Conservation (phyloP, 2,329 filamentous ascomycete species). For the Byssoonygena ceratinophila region DNA sequence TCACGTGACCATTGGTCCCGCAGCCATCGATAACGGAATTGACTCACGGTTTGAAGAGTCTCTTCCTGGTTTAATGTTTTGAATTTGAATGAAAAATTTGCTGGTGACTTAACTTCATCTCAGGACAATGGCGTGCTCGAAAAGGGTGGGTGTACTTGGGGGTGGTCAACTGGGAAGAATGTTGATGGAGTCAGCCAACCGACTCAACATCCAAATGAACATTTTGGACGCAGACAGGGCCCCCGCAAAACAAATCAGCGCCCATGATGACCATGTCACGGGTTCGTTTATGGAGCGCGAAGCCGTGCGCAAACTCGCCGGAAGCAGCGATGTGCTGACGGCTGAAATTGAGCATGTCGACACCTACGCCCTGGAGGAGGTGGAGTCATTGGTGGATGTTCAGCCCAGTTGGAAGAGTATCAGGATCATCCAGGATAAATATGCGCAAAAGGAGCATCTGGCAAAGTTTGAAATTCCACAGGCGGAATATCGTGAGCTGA, state of each 20-base stretch:
- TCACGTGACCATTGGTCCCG: background rate
- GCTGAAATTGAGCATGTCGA: slow-evolving; percentile 95
- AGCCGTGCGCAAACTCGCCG: slow-evolving; percentile 69
- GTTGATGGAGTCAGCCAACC: slow-evolving; percentile 78
- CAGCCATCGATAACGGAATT: too few species aligned
- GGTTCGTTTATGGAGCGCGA: slow-evolving; percentile 80
- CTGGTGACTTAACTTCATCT: too few species aligned
- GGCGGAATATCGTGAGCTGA: slow-evolving; percentile 58
- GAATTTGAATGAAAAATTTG: too few species aligned
- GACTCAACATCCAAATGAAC: slow-evolving; percentile 66
- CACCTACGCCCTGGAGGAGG: slow-evolving; percentile 76
- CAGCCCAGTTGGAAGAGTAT: slow-evolving; percentile 81
- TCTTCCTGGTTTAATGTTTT: too few species aligned
- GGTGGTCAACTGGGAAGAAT: slow-evolving; percentile 80
- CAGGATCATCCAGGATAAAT: slow-evolving; percentile 88
- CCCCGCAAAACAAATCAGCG: slow-evolving; percentile 77
- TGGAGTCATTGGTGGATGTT: slow-evolving; percentile 54
- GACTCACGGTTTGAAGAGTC: too few species aligned
- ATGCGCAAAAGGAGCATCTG: slow-evolving; percentile 73
- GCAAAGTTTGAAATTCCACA: slow-evolving; percentile 57
- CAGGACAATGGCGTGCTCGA: slow-evolving; percentile 12
- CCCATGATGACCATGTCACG: slow-evolving; percentile 60
- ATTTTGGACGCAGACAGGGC: slow-evolving; percentile 66
- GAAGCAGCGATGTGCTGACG: slow-evolving; percentile 67
- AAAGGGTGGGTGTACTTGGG: slow-evolving; percentile 43